Conservation (phyloP, 306 rosid species). For the Vicia faba region DNA sequence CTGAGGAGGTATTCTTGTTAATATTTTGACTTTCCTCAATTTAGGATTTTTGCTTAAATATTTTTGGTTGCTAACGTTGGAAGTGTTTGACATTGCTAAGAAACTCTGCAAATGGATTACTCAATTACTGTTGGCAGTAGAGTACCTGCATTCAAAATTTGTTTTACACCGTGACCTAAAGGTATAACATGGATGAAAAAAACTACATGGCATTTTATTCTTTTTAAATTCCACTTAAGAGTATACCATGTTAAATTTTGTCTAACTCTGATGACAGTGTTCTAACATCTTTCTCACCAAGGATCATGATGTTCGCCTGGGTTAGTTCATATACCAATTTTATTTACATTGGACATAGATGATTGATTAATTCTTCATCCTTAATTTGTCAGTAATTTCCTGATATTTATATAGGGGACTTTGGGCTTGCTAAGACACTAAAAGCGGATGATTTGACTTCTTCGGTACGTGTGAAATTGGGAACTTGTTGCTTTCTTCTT, state of each 20-base stretch:
- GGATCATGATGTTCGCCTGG: slow-evolving; percentile 90
- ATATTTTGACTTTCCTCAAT: slow-evolving; percentile 7
- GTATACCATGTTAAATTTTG: slow-evolving; percentile 33
- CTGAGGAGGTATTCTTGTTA: slow-evolving; percentile 72
- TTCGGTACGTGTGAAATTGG: slow-evolving; percentile 64
- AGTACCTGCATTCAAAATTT: slow-evolving; percentile 76
- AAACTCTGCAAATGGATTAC: slow-evolving; percentile 94
- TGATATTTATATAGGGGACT: slow-evolving; percentile 66
- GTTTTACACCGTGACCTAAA: slow-evolving; percentile 93
- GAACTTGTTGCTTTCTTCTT: slow-evolving; percentile 29
- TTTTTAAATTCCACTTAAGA: slow-evolving; percentile 9
- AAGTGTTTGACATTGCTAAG: slow-evolving; percentile 51
- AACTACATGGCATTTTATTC: not conserved
- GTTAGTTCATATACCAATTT: slow-evolving; percentile 51
- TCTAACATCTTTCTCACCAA: slow-evolving; percentile 95
- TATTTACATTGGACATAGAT: slow-evolving; percentile 24
- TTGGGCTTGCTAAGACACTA: slow-evolving; percentile 96
- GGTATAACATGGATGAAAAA: slow-evolving; percentile 45
- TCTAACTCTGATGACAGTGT: slow-evolving; percentile 59
- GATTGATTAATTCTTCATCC: slow-evolving; percentile 20
- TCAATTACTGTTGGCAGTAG: slow-evolving; percentile 84
- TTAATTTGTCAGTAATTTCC: slow-evolving; percentile 40
- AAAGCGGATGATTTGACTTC: slow-evolving; percentile 96
- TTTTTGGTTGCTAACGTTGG: slow-evolving; percentile 35
- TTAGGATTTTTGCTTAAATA: slow-evolving; percentile 16